phyloP scores from a whole-genome alignment of 768 basidiomycete species.

The Coprinopsis cinerea region DNA sequence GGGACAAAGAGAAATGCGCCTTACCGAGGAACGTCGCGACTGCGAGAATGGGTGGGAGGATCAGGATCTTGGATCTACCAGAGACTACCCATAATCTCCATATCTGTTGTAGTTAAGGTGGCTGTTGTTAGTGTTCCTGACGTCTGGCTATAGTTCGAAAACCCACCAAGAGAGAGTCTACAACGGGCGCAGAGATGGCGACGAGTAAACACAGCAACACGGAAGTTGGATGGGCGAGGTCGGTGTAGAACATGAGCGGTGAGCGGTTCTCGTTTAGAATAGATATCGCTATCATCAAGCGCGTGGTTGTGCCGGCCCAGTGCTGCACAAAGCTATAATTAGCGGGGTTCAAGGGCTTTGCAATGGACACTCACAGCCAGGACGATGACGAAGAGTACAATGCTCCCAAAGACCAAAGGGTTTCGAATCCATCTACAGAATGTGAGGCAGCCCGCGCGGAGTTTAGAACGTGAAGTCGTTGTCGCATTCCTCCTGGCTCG shows the following conservation, averaged over 20 bases:
- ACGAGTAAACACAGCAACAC: background rate
- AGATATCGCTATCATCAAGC: background rate
- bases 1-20: background rate
- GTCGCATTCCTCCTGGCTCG: too few relatives aligned
- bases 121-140: background rate
- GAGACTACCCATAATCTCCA: background rate
- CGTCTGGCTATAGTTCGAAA: background rate
- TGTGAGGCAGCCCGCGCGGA: too few relatives aligned
- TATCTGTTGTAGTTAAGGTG: background rate
- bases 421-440: too few relatives aligned
- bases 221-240: background rate
- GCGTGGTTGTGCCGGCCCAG: background rate
- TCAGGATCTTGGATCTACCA: background rate
- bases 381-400: background rate
- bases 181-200: background rate
- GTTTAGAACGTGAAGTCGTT: too few relatives aligned
- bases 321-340: too few relatives aligned
- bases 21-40: background rate
- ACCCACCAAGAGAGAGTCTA: background rate
- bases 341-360: too few relatives aligned
- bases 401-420: background rate
- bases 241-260: background rate
- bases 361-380: background rate
- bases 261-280: background rate
- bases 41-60: background rate